Conservation (phyloP, 2,329 filamentous ascomycete species). For the Cladosporium phlei region DNA sequence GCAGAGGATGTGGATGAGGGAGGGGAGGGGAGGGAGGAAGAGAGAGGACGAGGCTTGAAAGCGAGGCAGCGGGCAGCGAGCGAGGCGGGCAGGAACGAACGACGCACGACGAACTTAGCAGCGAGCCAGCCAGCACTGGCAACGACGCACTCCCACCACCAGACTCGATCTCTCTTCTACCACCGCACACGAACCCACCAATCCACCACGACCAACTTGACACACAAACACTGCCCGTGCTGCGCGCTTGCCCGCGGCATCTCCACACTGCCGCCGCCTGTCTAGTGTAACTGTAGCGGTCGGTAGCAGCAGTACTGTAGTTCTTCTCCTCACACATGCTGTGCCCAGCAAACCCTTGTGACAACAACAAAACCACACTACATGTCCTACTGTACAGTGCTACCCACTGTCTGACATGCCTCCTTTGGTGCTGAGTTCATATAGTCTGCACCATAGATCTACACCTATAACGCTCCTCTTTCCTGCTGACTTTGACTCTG, state of each 20-base stretch:
- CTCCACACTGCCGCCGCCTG: constrained; percentile 3
- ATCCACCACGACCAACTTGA: constrained; percentile 1
- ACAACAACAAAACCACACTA: too few species aligned
- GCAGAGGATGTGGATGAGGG: constrained; percentile 12
- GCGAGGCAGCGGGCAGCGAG: background rate
- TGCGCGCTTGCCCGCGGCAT: constrained; percentile 1
- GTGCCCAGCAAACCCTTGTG: background rate
- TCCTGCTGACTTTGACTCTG: too few species aligned
- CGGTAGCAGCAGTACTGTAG: constrained; percentile 1
- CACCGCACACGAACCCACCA: background rate
- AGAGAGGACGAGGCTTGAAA: constrained; percentile 9
- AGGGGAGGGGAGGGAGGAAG: constrained; percentile 14
- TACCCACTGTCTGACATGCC: background rate
- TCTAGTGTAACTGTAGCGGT: too few species aligned
- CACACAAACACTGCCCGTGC: constrained; percentile 2
- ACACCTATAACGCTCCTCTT: too few species aligned
- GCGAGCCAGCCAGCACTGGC: background rate
- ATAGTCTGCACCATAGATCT: background rate
- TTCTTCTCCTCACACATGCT: background rate
- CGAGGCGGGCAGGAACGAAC: too few species aligned
- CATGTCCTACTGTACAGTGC: too few species aligned
- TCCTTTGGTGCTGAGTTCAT: background rate
- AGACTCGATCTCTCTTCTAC: too few species aligned
- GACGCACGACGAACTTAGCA: too few species aligned
- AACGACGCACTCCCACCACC: background rate